A percentile compares a stretch with the other conserved stretches of the same genome.
These are phyloP conservation scores for Trypanosoma platydactyli DNA, from an alignment of 208 protist genomes.

Conservation along the genomic window DNA sequence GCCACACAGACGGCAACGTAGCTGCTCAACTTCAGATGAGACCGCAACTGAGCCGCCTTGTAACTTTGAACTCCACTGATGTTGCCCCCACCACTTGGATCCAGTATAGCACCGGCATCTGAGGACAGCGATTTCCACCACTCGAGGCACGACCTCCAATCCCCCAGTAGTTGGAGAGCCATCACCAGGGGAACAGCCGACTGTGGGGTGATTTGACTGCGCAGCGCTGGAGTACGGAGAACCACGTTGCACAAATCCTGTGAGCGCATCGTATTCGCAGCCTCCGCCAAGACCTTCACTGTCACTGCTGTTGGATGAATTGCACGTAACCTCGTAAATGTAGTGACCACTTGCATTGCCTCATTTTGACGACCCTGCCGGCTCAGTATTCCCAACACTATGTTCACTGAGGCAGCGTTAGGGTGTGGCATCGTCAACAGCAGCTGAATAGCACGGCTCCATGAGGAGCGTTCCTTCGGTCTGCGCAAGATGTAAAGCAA, in stretches of 20 bases:
- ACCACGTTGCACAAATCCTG: slow-evolving; percentile 10
- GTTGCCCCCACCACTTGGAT: not conserved
- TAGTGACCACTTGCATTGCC: slow-evolving; percentile 11
- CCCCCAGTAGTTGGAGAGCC: slow-evolving; percentile 20
- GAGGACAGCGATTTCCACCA: slow-evolving; percentile 28
- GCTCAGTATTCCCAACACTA: slow-evolving; percentile 19
- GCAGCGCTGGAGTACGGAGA: slow-evolving; percentile 11
- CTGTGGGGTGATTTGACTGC: slow-evolving; percentile 3
- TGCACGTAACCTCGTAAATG: slow-evolving; percentile 13
- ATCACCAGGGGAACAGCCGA: slow-evolving; percentile 25
- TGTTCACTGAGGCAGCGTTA: slow-evolving; percentile 26
- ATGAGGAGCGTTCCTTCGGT: slow-evolving; percentile 26
- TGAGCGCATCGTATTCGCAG: slow-evolving; percentile 34
- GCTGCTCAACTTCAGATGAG: slow-evolving; percentile 58
- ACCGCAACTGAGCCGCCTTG: slow-evolving; percentile 23
- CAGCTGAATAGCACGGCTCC: slow-evolving; percentile 15
- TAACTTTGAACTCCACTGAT: not conserved
- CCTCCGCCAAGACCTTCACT: slow-evolving; percentile 23
- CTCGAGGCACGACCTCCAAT: slow-evolving; percentile 17
- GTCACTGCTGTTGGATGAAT: slow-evolving; percentile 21
- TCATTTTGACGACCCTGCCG: slow-evolving; percentile 24
- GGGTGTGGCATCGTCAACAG: slow-evolving; percentile 19
- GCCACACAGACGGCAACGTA: slow-evolving; percentile 58
- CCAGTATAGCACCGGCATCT: not conserved
- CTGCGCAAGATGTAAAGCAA: slow-evolving; percentile 16